Conservation (phyloP, 345 rosid species). For the Rhodamnia argentea region DNA sequence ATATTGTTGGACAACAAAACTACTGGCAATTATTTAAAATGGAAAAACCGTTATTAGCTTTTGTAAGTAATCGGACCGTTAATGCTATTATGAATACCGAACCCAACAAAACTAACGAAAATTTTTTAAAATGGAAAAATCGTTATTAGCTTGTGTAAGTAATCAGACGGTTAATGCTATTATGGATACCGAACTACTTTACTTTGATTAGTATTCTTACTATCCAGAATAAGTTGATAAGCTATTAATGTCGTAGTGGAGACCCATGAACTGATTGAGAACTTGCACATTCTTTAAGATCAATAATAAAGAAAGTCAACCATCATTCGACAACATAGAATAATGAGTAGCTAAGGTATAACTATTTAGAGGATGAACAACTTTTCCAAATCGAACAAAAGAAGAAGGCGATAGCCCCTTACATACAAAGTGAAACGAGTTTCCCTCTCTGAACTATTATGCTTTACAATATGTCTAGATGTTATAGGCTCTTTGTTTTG, state of each 20-base stretch:
- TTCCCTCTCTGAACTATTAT: not conserved
- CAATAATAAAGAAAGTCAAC: too few species aligned
- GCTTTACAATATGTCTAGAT: not conserved
- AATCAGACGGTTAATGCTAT: not conserved
- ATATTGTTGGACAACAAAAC: not conserved
- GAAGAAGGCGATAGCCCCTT: too few species aligned
- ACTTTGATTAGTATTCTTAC: not conserved
- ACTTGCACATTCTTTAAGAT: not conserved
- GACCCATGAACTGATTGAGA: not conserved
- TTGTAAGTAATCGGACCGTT: not conserved
- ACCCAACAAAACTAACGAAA: not conserved
- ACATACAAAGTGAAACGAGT: too few species aligned
- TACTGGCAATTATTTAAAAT: not conserved
- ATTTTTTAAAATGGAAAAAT: not conserved
- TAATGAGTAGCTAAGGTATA: not conserved
- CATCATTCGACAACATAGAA: not conserved
- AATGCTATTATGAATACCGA: too few species aligned
- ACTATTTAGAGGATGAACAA: not conserved
- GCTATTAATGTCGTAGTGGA: not conserved
- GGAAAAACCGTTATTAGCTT: not conserved
- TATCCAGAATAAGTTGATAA: not conserved
- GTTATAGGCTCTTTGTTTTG: not conserved
- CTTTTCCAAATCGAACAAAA: too few species aligned
- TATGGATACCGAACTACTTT: not conserved
- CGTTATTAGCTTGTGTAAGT: not conserved